Percentiles rank a stretch among this genome's conserved stretches.
Conservation (phyloP, 2,329 filamentous ascomycete species). For the Epicoccum nigrum region DNA sequence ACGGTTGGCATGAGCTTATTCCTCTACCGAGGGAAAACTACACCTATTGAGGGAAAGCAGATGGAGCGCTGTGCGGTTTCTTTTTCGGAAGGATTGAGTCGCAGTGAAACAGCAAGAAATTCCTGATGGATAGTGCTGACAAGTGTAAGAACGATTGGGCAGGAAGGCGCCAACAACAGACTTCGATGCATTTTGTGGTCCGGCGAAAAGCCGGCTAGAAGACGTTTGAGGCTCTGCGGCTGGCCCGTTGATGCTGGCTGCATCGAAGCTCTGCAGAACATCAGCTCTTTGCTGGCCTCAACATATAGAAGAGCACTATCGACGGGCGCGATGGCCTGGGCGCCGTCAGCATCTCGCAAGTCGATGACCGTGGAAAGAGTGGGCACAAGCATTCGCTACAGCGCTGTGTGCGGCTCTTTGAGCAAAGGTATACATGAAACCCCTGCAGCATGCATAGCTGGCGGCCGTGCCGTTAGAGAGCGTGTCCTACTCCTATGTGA, state of each 20-base stretch:
- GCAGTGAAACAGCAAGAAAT: constrained; percentile 9
- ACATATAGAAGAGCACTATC: background rate
- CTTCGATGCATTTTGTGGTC: background rate
- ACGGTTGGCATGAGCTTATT: constrained; percentile 10
- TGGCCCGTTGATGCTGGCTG: constrained; percentile 7
- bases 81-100: constrained; percentile 12
- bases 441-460: background rate
- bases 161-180: background rate
- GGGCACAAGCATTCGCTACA: background rate
- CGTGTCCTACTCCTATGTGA: too few relatives aligned
- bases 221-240: constrained; percentile 19
- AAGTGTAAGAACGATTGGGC: constrained; percentile 3
- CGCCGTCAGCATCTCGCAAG: background rate
- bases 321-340: background rate
- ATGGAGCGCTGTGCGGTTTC: constrained; percentile 1
- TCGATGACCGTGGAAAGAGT: background rate
- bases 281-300: constrained; percentile 8
- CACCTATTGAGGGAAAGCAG: background rate
- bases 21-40: constrained; percentile 4
- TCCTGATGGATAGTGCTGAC: constrained; percentile 17
- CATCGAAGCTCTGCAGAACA: constrained; percentile 18
- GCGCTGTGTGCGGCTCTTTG: too few relatives aligned
- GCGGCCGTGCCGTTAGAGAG: background rate
- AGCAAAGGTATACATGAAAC: too few relatives aligned
- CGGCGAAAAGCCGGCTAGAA: constrained; percentile 9